Conservation (phyloP, 139 green algal species). For the Mesotaenium endlicherianum region DNA sequence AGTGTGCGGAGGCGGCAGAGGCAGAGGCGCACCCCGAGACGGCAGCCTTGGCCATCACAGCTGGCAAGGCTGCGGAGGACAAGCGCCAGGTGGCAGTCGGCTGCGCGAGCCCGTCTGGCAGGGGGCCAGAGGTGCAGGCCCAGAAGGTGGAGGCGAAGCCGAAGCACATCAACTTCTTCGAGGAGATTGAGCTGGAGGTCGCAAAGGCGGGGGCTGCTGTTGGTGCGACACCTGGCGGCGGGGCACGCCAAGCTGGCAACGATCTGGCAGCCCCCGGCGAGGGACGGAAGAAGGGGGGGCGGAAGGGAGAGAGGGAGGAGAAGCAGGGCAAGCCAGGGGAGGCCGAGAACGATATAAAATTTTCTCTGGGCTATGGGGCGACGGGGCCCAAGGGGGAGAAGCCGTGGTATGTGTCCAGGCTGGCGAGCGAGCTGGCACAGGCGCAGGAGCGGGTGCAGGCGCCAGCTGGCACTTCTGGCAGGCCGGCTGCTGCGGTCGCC, state of each 20-base stretch:
- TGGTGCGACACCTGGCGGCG: neutral
- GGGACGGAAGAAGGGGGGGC: neutral
- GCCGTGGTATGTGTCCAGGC: conserved; percentile 10
- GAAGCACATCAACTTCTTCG: conserved; percentile 30
- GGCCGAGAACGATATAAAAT: conserved; percentile 4
- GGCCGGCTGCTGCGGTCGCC: neutral
- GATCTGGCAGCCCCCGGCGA: neutral
- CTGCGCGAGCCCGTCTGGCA: neutral
- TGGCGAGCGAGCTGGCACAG: neutral
- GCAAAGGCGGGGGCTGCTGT: neutral
- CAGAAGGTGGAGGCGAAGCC: conserved; percentile 11
- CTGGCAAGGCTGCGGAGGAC: too few species aligned
- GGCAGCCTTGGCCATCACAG: neutral
- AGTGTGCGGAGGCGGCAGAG: neutral
- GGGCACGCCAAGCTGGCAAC: neutral
- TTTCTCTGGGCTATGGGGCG: conserved; percentile 23
- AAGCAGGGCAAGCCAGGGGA: conserved; percentile 2
- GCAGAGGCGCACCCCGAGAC: neutral
- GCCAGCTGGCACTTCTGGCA: neutral
- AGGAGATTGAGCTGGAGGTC: conserved; percentile 17
- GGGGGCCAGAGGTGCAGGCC: neutral
- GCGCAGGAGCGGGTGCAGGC: neutral
- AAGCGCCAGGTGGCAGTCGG: neutral
- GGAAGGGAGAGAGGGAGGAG: neutral
- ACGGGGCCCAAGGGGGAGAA: conserved; percentile 20